Evolutionary conservation across 1,139 yeast genomes (phyloP), one percentile per base, ranked within the genome.

Genomic region (Waltiozyma sp.): DNA sequence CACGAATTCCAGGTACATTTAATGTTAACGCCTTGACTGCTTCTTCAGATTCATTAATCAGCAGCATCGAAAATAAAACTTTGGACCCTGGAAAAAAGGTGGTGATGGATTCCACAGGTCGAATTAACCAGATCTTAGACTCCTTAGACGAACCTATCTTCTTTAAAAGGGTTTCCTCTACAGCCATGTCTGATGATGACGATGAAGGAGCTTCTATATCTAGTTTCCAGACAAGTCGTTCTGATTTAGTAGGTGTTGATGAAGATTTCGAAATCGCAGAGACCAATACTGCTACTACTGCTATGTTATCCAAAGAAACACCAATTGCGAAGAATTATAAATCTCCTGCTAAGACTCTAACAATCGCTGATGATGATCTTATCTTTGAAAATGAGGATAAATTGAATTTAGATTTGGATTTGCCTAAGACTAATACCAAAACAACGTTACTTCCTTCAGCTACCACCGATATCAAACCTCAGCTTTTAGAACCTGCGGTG

Each of bases 1-100:
- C 85, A 11, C 61, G 86, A 40, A 69, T 73, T 59, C 79, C 81
- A 1, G 86, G 78, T 1, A 72, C 80, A 0, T 64, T 72, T 49
- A 73, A 80, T 55, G 80, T 80, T 40, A 72, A 67, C 46, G 83
- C 75, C 1, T 59, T 79, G 40, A 55, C 62, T 13, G 43, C 36
- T 21, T 43, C 38, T 7, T 36, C 36, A 21, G 44, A 42, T n/a
- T 43, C 35, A 2, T 24, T 6, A 15, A n/a, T n/a, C n/a, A n/a
- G n/a, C n/a, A n/a, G n/a, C n/a, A 16, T 23, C 16, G 42, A 39
- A 3, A 33, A 19, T 16, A 64, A 19, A 16, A 64, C 66, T 9
- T 58, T 70, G 45, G 75, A 72, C 46, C 77, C 76, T 0, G 73
- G 73, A 1, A 63, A 64, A n/a, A n/a, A n/a, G n/a, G n/a, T n/a